These are phyloP conservation scores for Neofusicoccum sp. DNA, from an alignment of 2,329 filamentous ascomycete species.

Conservation along the genomic window DNA sequence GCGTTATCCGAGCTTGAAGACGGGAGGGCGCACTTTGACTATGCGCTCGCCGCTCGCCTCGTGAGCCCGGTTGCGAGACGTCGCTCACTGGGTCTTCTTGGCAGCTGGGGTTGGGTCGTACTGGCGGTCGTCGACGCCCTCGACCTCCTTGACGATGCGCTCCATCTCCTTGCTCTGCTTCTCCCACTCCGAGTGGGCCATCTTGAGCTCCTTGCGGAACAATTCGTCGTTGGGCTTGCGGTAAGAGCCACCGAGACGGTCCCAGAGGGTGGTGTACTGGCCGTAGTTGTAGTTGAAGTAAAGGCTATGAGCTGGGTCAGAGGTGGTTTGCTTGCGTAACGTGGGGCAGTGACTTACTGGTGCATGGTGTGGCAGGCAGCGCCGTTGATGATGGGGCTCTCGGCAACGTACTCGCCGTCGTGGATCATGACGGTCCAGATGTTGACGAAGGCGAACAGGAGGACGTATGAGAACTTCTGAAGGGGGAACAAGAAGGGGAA, in stretches of 20 bases:
- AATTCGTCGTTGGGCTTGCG: constrained; percentile 80
- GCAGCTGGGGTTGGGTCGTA: constrained; percentile 36
- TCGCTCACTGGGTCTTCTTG: constrained; percentile 41
- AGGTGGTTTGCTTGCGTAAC: constrained; percentile 22
- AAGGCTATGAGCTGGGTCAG: constrained; percentile 15
- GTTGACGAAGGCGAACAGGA: constrained; percentile 88
- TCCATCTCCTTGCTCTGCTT: constrained; percentile 76
- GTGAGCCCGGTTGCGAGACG: background rate
- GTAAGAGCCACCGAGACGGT: constrained; percentile 83
- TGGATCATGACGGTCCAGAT: constrained; percentile 97
- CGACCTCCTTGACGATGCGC: constrained; percentile 70
- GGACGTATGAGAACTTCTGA: constrained; percentile 84
- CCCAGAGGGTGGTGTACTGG: constrained; percentile 91
- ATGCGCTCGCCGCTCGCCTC: constrained; percentile 2
- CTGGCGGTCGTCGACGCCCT: constrained; percentile 52
- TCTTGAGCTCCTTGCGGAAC: constrained; percentile 81
- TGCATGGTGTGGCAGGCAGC: constrained; percentile 93
- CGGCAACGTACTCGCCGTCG: constrained; percentile 90
- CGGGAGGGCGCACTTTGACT: constrained; percentile 9
- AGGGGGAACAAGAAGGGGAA: constrained; percentile 92
- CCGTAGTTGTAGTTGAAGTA: constrained; percentile 86
- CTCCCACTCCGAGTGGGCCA: constrained; percentile 76
- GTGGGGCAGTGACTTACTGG: constrained; percentile 61
- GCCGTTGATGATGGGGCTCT: constrained; percentile 89
- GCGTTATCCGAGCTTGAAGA: background rate